Evolutionary conservation across 164 flowering plant species (phyloP), one percentile per base, ranked within the genome.

Genomic region (Stephania cephalantha): DNA sequence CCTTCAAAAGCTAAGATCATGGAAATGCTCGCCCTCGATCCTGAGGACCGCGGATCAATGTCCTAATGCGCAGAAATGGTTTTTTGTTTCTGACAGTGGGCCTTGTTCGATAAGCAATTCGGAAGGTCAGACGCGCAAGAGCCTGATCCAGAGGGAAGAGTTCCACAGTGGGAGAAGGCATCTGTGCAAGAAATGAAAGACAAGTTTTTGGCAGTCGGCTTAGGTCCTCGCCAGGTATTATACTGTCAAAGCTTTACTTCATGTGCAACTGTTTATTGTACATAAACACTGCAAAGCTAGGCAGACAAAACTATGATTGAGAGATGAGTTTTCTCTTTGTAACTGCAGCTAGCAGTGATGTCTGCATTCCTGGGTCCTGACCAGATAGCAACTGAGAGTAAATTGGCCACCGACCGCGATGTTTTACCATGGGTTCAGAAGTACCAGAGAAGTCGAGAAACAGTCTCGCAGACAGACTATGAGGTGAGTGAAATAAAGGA

Each of bases 351-450:
- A 45, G 99, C 97, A 70, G 99, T 95, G 6, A 85, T 95, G 96
- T 91, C 99, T 78, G 92, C 96, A 77, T 95, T 95, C 82, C 82
- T 93, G 77, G 98, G 98, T 80, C 99, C 97, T 35, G 98, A 93
- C 85, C 99, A 93, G 80, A 44, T 71, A 8, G 95, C 93, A 73
- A 90, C 88, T 4, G 97, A 93, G 83, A 81, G 82, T 73, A 76
- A 85, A 67, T 75, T 93, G 71, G 94, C 93, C 4, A 76, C 86
- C 9, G 98, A 95, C 77, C 90, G 90, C 1, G 90, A 90, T n/a
- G 98, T 95, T 72, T 42, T 77, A 15, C 93, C 93, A 44, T 95
- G 99, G 99, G 93, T 91, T 84, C 82, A 88, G 73, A 93, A 95
- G 74, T 95, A 93, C 80, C 97, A 93, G 82, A 87, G 96, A 20